Evolutionary conservation across 495 filamentous ascomycete genomes (phyloP), one percentile per base, ranked within the genome.

Genomic region (Podospora pseudocomata): DNA sequence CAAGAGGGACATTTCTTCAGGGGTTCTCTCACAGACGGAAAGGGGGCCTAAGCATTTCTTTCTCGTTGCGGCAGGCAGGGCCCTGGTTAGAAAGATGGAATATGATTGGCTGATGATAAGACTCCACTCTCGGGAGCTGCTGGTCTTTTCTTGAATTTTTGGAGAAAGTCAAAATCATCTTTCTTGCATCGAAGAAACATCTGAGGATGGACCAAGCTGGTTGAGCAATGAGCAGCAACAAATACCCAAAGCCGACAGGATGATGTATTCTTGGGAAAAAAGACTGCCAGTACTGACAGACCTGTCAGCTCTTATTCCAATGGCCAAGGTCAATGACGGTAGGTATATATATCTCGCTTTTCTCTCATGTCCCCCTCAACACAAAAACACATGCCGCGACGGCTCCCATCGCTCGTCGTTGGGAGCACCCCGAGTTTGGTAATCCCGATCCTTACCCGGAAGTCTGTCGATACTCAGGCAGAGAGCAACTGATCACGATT

Each of bases 401-500:
- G 73, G 76, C 77, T 78, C 66, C 70, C 73, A 49, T 11, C 39
- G 72, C 72, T 62, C 64, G 26, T 61, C 67, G 77, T 80, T 83
- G 74, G 77, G 77, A 81, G 78, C 80, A 84, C 80, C 39, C 39
- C 77, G 80, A 79, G 80, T 78, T 75, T 73, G 76, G 80, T 72
- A 77, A 30, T 67, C 70, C 32, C 79, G 73, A 73, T 83, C 77
- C 79, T 73, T 76, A 72, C 80, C 80, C 80, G 75, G 82, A 83
- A 76, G 63, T 74, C 74, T 76, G 77, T 79, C 75, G 72, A 53
- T 60, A 61, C 65, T 64, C n/a, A 75, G 81, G 82, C 82, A 79
- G 73, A 84, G 74, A 84, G 62, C 73, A 82, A 80, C 60, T 77
- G 90, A 89, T 88, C 89, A 86, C 91, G 88, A 95, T 92, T 96